Evolutionary conservation across 306 rosid genomes (phyloP), one percentile per base, ranked within the genome.

Genomic region (Quercus ilex): DNA sequence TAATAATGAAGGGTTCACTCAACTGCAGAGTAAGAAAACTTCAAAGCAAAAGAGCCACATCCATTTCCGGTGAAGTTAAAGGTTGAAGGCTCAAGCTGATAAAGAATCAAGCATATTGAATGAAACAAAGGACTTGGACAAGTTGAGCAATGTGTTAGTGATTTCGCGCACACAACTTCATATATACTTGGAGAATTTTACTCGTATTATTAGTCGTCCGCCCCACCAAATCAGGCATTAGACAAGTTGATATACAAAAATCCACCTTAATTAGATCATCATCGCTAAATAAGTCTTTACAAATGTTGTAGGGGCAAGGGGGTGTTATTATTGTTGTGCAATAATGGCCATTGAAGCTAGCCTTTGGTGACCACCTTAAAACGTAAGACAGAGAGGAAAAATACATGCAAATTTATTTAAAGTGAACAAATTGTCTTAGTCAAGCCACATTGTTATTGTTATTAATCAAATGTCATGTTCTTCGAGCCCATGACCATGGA

Each of bases 401-500:
- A 52, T 21, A 68, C 41, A 58, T 5, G 62, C 71, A 67, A 38
- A 8, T 41, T 41, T 41, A 41, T 8, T 41, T 2, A 41, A 35
- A 33, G 46, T 33, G 60, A 73, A 72, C 10, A 84, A 33, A 52
- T 46, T 73, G 52, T 55, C 28, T n/a, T 62, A 71, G 83, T 80
- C 76, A 85, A 21, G 72, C 63, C 65, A 41, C 82, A 69, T 74
- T 80, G 73, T 70, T 41, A 41, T 41, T 8, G 46, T 41, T 41
- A 70, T 72, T 65, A 73, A 73, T 76, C 25, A 26, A 75, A 46
- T 46, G 73, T 56, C 55, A 31, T 30, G 55, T 46, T 76, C 20
- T 85, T 80, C 12, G 75, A 81, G 83, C 77, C 86, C 83, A 67
- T 53, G 75, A 23, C 63, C 23, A 69, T 74, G 74, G 74, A 60